Evolutionary conservation across 1,284 basidiomycete genomes (phyloP), one percentile per base, ranked within the genome.

Genomic region (Fomitiporia mediterranea): DNA sequence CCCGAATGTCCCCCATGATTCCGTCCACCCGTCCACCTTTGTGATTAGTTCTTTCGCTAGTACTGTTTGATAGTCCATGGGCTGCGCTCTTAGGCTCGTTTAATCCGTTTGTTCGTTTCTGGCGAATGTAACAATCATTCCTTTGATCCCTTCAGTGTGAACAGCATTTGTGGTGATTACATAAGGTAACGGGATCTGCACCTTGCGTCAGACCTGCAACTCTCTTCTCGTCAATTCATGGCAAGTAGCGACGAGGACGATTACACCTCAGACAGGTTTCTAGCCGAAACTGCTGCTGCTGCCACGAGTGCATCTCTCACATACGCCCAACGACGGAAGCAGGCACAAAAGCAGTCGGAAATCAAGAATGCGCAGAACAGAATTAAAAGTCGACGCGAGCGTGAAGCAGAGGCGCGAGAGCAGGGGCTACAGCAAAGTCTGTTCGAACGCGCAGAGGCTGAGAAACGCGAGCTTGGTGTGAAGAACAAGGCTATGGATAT

Each of bases 231-330:
- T 55, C 37, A 47, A 50, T 52, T 54, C 56, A 84, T 83, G 82
- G 81, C 83, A 43, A 73, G 72, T 53, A 70, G 74, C 60, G 84
- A 82, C 64, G 86, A 89, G 64, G 87, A 88, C 61, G 87, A 92
- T 71, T 92, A 92, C 65, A 78, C 92, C 48, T 91, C 89, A 13
- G 87, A 91, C 74, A 91, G 89, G 66, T 92, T 91, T 68, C 75
- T 92, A 11, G 61, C 78, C 48, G 74, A 76, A 2, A 39, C 69
- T 13, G 38, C 72, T n/a, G 55, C 69, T 11, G 63, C 73, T 5
- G 66, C 67, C 4, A 57, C 68, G 5, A 30, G 17, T 1, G 62
- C 65, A 34, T 71, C 80, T 4, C 80, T 78, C 62, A 86, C 85
- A 0, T 92, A 92, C 63, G 71, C 75, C 15, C 79, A 88, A 62